Percentiles rank a stretch among this genome's conserved stretches.
Conservation (phyloP, 2,329 filamentous ascomycete genomes). For the Podosphaera xanthii region DNA sequence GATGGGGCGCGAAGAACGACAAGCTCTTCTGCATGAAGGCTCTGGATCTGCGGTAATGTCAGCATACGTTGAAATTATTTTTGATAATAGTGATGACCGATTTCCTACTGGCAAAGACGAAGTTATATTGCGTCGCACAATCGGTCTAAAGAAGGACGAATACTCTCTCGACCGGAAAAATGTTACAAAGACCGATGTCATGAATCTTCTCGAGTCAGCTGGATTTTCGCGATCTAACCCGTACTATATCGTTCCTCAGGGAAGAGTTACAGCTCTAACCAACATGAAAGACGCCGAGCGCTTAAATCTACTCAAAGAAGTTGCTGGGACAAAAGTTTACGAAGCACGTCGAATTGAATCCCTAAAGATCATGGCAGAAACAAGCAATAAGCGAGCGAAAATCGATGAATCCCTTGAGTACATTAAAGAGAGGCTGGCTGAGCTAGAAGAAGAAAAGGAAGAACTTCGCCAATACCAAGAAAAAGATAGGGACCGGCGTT, state of each 20-base stretch:
- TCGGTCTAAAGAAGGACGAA: constrained; percentile 94
- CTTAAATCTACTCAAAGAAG: constrained; percentile 77
- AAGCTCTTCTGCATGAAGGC: constrained; percentile 90
- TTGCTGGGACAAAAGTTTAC: constrained; percentile 95
- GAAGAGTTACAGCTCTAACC: constrained; percentile 81
- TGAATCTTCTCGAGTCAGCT: constrained; percentile 84
- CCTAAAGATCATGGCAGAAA: constrained; percentile 90
- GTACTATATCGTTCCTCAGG: constrained; percentile 97
- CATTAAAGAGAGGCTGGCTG: constrained; percentile 70
- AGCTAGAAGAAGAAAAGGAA: constrained; percentile 93
- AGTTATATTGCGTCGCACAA: constrained; percentile 75
- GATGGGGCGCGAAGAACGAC: constrained; percentile 86
- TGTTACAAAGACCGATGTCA: constrained; percentile 79
- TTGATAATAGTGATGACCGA: constrained; percentile 90
- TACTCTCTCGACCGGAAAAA: constrained; percentile 96
- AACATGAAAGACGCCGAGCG: constrained; percentile 97
- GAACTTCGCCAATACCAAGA: constrained; percentile 86
- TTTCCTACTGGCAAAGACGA: constrained; percentile 87
- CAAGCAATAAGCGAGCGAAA: constrained; percentile 79
- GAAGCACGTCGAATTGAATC: constrained; percentile 80
- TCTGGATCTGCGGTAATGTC: constrained; percentile 96
- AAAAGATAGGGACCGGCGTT: constrained; percentile 76
- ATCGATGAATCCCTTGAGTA: constrained; percentile 83
- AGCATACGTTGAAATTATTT: constrained; percentile 97
- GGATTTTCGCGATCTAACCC: constrained; percentile 94